Conservation (phyloP, 1,284 basidiomycete genomes). For the Dichomitus squalens region DNA sequence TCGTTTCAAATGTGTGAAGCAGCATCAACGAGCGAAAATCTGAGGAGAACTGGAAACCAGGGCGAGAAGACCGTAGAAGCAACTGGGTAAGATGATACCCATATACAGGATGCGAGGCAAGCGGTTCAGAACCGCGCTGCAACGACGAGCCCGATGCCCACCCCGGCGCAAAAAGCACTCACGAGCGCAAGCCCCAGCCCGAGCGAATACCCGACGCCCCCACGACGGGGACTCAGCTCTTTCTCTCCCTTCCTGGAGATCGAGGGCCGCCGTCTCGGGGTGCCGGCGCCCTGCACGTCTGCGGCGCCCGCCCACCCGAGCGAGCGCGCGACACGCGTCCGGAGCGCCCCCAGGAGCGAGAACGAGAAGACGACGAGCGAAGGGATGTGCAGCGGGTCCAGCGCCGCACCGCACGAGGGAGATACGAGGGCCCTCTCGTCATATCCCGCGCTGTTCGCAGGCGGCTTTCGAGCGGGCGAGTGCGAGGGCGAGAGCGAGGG, state of each 20-base stretch:
- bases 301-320: constrained; percentile 6
- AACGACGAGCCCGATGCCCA: constrained; percentile 34
- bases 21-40: background rate
- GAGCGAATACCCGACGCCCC: constrained; percentile 25
- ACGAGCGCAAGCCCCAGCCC: constrained; percentile 33
- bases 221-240: background rate
- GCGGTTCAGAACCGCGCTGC: constrained; percentile 13
- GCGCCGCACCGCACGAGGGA: constrained; percentile 24
- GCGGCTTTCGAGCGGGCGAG: background rate
- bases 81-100: background rate
- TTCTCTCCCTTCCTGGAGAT: background rate
- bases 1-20: background rate
- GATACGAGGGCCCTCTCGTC: constrained; percentile 11
- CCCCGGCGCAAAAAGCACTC: constrained; percentile 39
- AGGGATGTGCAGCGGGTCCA: constrained; percentile 53
- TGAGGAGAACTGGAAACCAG: too few relatives aligned
- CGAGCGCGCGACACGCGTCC: constrained; percentile 23
- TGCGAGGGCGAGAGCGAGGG: background rate
- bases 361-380: constrained; percentile 48
- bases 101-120: background rate
- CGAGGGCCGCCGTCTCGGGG: background rate
- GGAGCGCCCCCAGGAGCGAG: constrained; percentile 43
- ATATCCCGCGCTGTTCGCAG: too few relatives aligned
- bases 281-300: background rate
- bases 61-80: too few relatives aligned